Evolutionary conservation across 108 stramenopile species (phyloP).

Genomic region (Phaeodactylum tricornutum): DNA sequence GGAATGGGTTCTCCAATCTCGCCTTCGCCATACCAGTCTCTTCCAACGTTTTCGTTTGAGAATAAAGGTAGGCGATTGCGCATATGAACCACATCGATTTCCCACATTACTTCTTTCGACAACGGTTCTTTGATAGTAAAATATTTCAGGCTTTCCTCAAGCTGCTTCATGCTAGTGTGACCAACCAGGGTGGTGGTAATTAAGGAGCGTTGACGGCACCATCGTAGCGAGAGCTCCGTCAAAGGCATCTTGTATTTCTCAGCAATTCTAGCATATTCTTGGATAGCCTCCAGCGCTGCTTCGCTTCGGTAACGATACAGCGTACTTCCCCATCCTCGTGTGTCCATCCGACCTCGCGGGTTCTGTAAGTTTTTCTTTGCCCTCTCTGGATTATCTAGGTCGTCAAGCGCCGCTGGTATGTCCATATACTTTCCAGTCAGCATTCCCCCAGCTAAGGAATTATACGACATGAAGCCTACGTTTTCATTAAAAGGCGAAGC

Average conservation of each 20-base stretch:
- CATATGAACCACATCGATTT: slow-evolving; percentile 86
- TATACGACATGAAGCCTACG: slow-evolving; percentile 86
- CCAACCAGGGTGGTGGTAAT: slow-evolving; percentile 86
- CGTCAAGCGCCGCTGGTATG: slow-evolving; percentile 66
- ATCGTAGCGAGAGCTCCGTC: slow-evolving; percentile 74
- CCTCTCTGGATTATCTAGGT: slow-evolving; percentile 24
- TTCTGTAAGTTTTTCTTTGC: slow-evolving; percentile 34
- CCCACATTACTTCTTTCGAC: slow-evolving; percentile 73
- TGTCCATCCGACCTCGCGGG: slow-evolving; percentile 81
- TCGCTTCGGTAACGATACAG: slow-evolving; percentile 75
- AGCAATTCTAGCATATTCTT: slow-evolving; percentile 68
- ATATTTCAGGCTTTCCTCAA: slow-evolving; percentile 55
- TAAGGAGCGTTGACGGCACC: slow-evolving; percentile 62
- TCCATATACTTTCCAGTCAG: slow-evolving; percentile 82
- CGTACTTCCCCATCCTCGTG: slow-evolving; percentile 74
- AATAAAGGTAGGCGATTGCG: slow-evolving; percentile 82
- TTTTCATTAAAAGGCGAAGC: slow-evolving; percentile 83
- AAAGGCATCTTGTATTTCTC: slow-evolving; percentile 55
- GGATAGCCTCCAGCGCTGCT: slow-evolving; percentile 67
- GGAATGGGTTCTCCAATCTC: slow-evolving; percentile 87
- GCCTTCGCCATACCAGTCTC: slow-evolving; percentile 84
- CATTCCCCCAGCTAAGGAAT: slow-evolving; percentile 84
- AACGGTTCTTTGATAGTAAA: slow-evolving; percentile 62
- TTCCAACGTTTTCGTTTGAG: slow-evolving; percentile 53
- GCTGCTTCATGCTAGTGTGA: slow-evolving; percentile 65